Evolutionary conservation across 2,329 filamentous ascomycete genomes (phyloP).

Genomic region (Tolypocladium album): DNA sequence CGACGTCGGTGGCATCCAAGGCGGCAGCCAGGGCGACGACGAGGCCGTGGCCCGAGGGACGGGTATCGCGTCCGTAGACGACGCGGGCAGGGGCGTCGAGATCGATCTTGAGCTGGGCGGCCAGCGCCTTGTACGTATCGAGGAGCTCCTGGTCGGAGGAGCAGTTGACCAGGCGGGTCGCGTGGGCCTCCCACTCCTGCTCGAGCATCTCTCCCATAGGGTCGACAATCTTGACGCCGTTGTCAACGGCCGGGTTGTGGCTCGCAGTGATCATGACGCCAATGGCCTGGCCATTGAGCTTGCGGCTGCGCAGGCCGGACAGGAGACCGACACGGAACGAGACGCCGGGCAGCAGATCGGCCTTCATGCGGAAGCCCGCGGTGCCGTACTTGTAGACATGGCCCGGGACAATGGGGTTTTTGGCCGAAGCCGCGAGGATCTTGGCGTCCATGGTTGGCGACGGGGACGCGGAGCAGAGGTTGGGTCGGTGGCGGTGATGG

Average conservation of each 20-base stretch:
- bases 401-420: constrained; percentile 47
- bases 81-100: constrained; percentile 62
- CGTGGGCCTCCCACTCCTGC: constrained; percentile 86
- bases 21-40: constrained; percentile 71
- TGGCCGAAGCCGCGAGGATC: constrained; percentile 50
- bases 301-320: constrained; percentile 78
- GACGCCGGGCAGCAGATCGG: constrained; percentile 79
- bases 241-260: constrained; percentile 83
- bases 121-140: constrained; percentile 65
- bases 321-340: constrained; percentile 87
- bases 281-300: constrained; percentile 81
- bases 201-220: constrained; percentile 97
- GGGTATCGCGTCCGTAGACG: constrained; percentile 84
- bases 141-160: constrained; percentile 63
- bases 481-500: background rate
- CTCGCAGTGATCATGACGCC: constrained; percentile 95
- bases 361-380: constrained; percentile 58
- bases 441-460: constrained; percentile 36
- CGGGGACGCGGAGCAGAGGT: background rate
- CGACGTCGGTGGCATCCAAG: constrained; percentile 62
- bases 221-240: constrained; percentile 92
- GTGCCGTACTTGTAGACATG: constrained; percentile 55
- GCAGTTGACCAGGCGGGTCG: constrained; percentile 83
- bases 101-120: constrained; percentile 67
- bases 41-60: constrained; percentile 79